Percentiles rank a stretch among this genome's conserved stretches.
phyloP scores from a whole-genome alignment of 805 yeast species.

The Candida caryicola region DNA sequence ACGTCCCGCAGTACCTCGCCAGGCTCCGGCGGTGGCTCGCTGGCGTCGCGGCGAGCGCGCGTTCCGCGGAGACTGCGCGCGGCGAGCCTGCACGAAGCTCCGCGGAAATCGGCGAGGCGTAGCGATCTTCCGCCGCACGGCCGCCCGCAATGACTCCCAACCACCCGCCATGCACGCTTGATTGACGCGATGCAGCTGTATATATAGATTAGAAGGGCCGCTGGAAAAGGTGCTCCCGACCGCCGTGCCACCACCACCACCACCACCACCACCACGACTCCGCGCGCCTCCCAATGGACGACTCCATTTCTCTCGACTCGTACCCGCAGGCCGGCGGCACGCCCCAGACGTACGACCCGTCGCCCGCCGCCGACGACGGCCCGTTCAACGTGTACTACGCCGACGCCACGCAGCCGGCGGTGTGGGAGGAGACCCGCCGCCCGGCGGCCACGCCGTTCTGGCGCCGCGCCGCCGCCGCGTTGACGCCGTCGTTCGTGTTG shows the following conservation, averaged over 20 bases:
- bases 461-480: conserved; percentile 8
- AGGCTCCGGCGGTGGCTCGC: conserved; percentile 15
- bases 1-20: conserved; percentile 19
- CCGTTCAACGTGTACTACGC: not conserved
- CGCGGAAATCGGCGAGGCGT: too few species aligned
- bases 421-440: not conserved
- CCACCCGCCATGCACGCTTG: too few species aligned
- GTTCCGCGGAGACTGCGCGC: too few species aligned
- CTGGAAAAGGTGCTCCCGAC: too few species aligned
- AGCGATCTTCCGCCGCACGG: too few species aligned
- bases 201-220: too few species aligned
- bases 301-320: not conserved
- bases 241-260: too few species aligned
- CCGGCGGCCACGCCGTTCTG: conserved; percentile 8
- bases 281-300: not conserved
- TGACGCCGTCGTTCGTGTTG: conserved; percentile 23
- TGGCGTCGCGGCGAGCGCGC: too few species aligned
- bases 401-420: not conserved
- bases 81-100: too few species aligned
- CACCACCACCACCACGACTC: too few species aligned
- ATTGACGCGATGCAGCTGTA: too few species aligned
- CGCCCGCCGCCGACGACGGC: not conserved
- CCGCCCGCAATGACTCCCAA: too few species aligned
- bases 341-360: not conserved
- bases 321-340: not conserved